These are phyloP conservation scores for Polytrichum formosum DNA, from an alignment of 225 moss, liverwort and hornwort species.

Conservation along the genomic window DNA sequence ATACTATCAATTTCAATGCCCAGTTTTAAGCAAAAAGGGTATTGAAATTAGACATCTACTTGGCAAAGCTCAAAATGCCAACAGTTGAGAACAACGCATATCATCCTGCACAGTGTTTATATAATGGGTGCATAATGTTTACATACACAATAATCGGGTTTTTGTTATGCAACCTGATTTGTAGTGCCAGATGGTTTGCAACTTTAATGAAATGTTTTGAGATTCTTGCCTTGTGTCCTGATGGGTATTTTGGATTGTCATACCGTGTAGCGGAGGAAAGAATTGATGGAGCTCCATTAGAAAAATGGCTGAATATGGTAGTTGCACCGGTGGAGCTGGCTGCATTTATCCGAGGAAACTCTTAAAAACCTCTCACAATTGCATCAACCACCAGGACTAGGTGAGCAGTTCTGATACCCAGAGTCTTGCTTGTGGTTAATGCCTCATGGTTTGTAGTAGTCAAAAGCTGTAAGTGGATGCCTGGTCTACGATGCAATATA, in stretches of 20 bases:
- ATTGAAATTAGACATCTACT: too few relatives aligned
- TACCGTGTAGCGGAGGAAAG: constrained; percentile 76
- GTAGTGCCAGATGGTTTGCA: too few relatives aligned
- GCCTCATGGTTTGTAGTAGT: too few relatives aligned
- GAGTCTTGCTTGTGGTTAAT: not conserved
- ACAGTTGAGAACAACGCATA: too few relatives aligned
- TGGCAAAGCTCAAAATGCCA: too few relatives aligned
- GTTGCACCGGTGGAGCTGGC: constrained; percentile 86
- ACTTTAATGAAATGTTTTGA: not conserved
- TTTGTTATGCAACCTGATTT: too few relatives aligned
- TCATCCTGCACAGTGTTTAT: not conserved
- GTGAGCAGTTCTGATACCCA: constrained; percentile 16
- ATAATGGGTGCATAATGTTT: too few relatives aligned
- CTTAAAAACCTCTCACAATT: constrained; percentile 14
- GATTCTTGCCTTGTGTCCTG: not conserved
- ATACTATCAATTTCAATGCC: not conserved
- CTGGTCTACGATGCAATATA: too few relatives aligned
- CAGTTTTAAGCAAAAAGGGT: too few relatives aligned
- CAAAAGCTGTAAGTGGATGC: too few relatives aligned
- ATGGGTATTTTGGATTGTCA: too few relatives aligned
- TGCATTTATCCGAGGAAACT: constrained; percentile 76
- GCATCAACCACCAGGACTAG: constrained; percentile 9
- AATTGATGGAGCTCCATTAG: constrained; percentile 68
- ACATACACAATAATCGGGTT: too few relatives aligned
- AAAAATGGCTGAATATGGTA: constrained; percentile 85